Percentiles rank a stretch among this genome's conserved stretches.
These are phyloP conservation scores for Gossypium rotundifolium DNA, from an alignment of 345 rosid genomes.

Conservation along the genomic window DNA sequence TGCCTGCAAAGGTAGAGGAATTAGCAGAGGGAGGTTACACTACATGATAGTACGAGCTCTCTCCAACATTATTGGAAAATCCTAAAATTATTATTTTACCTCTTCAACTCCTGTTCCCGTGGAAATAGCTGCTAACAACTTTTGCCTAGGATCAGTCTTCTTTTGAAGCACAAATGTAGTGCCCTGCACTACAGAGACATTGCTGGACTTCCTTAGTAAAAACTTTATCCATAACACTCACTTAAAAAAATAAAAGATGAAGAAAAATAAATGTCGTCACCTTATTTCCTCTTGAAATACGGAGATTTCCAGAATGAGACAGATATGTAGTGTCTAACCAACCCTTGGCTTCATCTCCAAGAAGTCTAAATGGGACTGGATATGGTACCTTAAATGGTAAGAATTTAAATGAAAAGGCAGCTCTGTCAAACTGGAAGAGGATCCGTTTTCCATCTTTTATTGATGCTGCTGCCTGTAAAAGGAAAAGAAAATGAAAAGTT, in stretches of 20 bases:
- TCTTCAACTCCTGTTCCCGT: slow-evolving; percentile 43
- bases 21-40: not conserved
- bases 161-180: slow-evolving; percentile 95
- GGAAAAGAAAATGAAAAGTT: not conserved
- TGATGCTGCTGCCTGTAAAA: slow-evolving; percentile 71
- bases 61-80: not conserved
- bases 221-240: not conserved
- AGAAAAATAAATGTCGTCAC: slow-evolving; percentile 25
- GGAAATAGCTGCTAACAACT: slow-evolving; percentile 60
- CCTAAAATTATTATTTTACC: slow-evolving; percentile 29
- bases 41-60: not conserved
- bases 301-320: slow-evolving; percentile 79
- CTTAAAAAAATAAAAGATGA: not conserved
- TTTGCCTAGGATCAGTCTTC: slow-evolving; percentile 77
- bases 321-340: slow-evolving; percentile 86
- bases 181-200: slow-evolving; percentile 78
- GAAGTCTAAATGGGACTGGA: slow-evolving; percentile 91
- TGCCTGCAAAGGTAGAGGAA: slow-evolving; percentile 38
- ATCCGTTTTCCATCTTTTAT: slow-evolving; percentile 57
- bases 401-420: slow-evolving; percentile 73
- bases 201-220: slow-evolving; percentile 18
- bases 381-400: slow-evolving; percentile 91
- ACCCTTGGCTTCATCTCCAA: slow-evolving; percentile 96
- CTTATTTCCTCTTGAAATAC: slow-evolving; percentile 95
- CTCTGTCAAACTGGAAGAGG: slow-evolving; percentile 68